These are phyloP conservation scores for Selaginella moellendorffii DNA, from an alignment of 75 land plant species.

Conservation along the genomic window DNA sequence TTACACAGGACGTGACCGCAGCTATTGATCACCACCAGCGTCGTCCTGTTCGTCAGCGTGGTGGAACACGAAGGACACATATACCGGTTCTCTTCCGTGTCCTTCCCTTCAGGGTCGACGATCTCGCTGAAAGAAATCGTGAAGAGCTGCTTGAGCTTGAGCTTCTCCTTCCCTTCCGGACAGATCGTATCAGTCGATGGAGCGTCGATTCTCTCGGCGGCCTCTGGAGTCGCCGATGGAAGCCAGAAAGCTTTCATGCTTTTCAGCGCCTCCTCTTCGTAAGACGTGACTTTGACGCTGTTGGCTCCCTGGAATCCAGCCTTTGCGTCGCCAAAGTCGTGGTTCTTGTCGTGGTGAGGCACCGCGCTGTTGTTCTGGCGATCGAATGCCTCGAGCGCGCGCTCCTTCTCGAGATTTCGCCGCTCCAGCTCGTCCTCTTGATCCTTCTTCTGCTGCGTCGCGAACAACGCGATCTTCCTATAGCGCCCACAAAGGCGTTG, in stretches of 20 bases:
- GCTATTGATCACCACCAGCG: slow-evolving; percentile 57
- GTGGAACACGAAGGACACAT: not conserved
- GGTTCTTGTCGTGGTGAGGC: slow-evolving; percentile 51
- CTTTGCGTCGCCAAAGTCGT: slow-evolving; percentile 27
- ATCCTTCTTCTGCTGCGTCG: slow-evolving; percentile 65
- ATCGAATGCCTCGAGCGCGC: slow-evolving; percentile 87
- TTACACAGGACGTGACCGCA: slow-evolving; percentile 95
- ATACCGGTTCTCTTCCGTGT: not conserved
- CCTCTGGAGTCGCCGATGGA: slow-evolving; percentile 92
- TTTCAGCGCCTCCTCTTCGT: slow-evolving; percentile 90
- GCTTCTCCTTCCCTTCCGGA: slow-evolving; percentile 94
- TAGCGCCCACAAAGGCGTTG: too few relatives aligned
- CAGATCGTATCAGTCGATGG: slow-evolving; percentile 62
- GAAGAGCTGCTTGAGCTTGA: slow-evolving; percentile 71
- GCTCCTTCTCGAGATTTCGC: slow-evolving; percentile 41
- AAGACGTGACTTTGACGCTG: slow-evolving; percentile 84
- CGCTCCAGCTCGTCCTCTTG: slow-evolving; percentile 76
- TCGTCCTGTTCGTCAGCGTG: not conserved
- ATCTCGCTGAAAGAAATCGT: slow-evolving; percentile 48
- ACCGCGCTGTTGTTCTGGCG: slow-evolving; percentile 92
- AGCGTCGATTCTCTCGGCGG: slow-evolving; percentile 54
- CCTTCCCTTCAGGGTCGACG: not conserved
- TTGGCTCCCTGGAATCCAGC: slow-evolving; percentile 90
- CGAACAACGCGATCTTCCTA: slow-evolving; percentile 66
- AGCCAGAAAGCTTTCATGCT: slow-evolving; percentile 99